Base-by-base conservation (phyloP, 108 stramenopile species). In the Fragilaria crotonensis region DNA sequence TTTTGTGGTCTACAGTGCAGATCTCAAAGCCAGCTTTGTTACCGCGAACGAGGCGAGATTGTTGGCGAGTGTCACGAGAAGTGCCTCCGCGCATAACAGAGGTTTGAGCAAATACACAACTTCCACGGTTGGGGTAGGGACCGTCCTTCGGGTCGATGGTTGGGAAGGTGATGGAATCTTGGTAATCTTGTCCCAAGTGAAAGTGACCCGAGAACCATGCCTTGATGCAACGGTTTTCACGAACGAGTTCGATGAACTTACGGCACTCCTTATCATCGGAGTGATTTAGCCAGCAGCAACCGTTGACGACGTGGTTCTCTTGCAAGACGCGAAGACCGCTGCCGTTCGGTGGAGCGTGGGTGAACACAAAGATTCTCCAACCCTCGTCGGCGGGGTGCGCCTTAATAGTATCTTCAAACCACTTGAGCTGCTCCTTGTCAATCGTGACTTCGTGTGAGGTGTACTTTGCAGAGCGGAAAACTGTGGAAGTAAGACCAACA, bases 181-280 rank as follows among this genome's bases (percentile, higher is more conserved):
- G 66, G 36, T 73, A 78, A 46, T 76, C 75, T 33, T 86, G 87
- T 25, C 83, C 74, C 55, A 97, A 79, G 68, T 97, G 96, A 72
- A 96, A 97, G 67, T 97, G 96, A 21, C 96, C 96, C 9, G 79
- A 79, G 45, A 90, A 91, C 96, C 96, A 97, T 21, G 74, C 85
- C 76, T 95, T 96, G 68, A 97, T 86, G 49, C 62, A 68, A 18
- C 68, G 81, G 60, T 95, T 59, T 48, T 85, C 83, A 48, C 81
- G 56, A 22, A 95, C 94, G 32, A 87, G 48, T 48, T 87, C 71
- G 54, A 93, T 83, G 64, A 96, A 95, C 25, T 76, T 73, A 48
- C 86, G 76, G 21, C 64, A 66, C 20, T 67, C 31, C 11, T 59
- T 33, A 9, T 59, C 62, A 57, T 58, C 47, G 46, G 52, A 75